Conservation (phyloP, 139 green algal genomes). For the Ostreobium quekettii region DNA sequence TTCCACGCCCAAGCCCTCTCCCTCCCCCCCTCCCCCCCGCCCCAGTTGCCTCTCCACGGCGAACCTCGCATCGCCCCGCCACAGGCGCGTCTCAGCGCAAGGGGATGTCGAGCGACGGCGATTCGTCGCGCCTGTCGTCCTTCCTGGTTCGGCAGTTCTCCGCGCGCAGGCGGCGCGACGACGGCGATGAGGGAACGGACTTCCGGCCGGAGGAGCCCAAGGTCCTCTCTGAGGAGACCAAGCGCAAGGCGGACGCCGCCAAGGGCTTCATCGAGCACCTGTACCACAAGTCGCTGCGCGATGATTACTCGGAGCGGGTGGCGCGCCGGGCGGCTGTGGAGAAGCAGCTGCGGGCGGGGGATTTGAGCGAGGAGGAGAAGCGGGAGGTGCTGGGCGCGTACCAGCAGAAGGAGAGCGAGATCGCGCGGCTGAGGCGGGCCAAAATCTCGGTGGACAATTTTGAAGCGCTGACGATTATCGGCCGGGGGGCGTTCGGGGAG, state of each 20-base stretch:
- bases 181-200: too few relatives aligned
- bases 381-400: conserved; percentile 31
- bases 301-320: conserved; percentile 61
- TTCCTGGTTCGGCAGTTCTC: too few relatives aligned
- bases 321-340: not conserved
- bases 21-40: too few relatives aligned
- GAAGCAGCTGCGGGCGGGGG: conserved; percentile 37
- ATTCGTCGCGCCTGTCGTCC: too few relatives aligned
- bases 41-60: too few relatives aligned
- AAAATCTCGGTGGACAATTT: conserved; percentile 83
- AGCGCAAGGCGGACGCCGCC: conserved; percentile 49
- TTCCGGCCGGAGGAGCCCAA: not conserved
- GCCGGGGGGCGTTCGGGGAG: conserved; percentile 91
- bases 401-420: conserved; percentile 51
- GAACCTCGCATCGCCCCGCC: too few relatives aligned
- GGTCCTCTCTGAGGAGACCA: conserved; percentile 30
- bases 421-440: conserved; percentile 72
- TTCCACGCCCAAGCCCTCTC: too few relatives aligned
- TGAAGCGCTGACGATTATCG: conserved; percentile 92
- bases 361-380: conserved; percentile 53
- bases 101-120: too few relatives aligned
- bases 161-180: too few relatives aligned
- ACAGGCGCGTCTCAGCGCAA: too few relatives aligned
- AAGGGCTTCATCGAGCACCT: conserved; percentile 91
- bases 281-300: conserved; percentile 76